Conservation (phyloP, 2,329 filamentous ascomycete genomes). For the Graphilbum sp. region DNA sequence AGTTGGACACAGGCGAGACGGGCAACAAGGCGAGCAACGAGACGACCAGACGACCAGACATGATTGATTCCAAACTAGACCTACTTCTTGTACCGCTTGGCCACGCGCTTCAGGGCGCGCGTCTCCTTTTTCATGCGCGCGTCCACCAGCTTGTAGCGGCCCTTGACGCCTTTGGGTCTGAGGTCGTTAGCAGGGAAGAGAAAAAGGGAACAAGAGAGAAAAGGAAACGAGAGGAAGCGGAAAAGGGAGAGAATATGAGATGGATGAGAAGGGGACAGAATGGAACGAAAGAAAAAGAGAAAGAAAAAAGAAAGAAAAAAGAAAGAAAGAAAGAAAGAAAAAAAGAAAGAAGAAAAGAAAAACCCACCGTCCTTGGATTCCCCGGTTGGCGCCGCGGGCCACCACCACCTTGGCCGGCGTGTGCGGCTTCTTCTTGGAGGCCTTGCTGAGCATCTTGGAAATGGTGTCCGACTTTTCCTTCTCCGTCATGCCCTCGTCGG, state of each 20-base stretch:
- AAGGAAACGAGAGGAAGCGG: too few species aligned
- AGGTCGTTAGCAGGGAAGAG: constrained; percentile 2
- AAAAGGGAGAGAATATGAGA: too few species aligned
- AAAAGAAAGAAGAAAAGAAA: background rate
- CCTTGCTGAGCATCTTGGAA: constrained; percentile 62
- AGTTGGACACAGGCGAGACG: too few species aligned
- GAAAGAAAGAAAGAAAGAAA: background rate
- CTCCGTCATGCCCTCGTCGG: constrained; percentile 86
- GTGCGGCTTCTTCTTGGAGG: constrained; percentile 73
- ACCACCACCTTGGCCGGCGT: constrained; percentile 77
- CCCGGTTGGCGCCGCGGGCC: constrained; percentile 68
- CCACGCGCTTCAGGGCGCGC: constrained; percentile 61
- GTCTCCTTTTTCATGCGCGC: constrained; percentile 93
- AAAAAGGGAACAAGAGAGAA: too few species aligned
- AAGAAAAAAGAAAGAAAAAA: background rate
- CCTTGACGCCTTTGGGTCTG: constrained; percentile 81
- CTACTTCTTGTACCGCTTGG: constrained; percentile 43
- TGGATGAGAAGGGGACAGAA: too few species aligned
- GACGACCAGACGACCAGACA: too few species aligned
- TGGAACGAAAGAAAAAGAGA: too few species aligned
- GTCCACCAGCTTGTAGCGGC: constrained; percentile 95
- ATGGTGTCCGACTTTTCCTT: constrained; percentile 89
- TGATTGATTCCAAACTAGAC: too few species aligned
- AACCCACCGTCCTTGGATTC: constrained; percentile 46
- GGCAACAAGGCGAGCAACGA: too few species aligned